Percentiles rank a stretch among this genome's conserved stretches.
These are phyloP conservation scores for Nannochloris sp. DNA, from an alignment of 139 green algal species.

Conservation along the genomic window DNA sequence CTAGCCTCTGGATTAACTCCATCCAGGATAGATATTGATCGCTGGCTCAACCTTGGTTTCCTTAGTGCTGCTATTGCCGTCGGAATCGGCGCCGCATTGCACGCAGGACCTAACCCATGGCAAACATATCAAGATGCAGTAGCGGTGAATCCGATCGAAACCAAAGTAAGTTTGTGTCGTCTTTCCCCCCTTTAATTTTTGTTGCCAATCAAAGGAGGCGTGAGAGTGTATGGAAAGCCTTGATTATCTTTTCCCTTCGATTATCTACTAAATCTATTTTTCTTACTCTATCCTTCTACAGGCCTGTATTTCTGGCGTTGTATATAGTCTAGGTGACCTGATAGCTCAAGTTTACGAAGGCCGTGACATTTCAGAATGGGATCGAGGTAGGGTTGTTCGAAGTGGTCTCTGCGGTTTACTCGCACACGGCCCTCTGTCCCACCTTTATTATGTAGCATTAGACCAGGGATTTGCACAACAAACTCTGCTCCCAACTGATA, in stretches of 20 bases:
- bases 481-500: background rate
- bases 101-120: background rate
- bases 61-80: background rate
- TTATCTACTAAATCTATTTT: background rate
- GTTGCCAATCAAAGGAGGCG: no score
- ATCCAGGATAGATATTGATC: no score
- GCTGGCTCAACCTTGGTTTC: background rate
- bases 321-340: constrained; percentile 32
- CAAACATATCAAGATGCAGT: constrained; percentile 4
- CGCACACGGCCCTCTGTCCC: constrained; percentile 28
- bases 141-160: constrained; percentile 7
- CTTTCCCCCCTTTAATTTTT: no score
- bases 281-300: background rate
- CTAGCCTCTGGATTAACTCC: no score
- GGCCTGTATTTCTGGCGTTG: constrained; percentile 26
- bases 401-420: constrained; percentile 22
- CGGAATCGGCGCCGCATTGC: background rate
- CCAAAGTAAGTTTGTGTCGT: constrained; percentile 7
- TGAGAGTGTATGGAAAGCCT: no score
- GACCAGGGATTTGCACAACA: constrained; percentile 16
- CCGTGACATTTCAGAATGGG: constrained; percentile 7
- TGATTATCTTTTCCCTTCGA: no score
- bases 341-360: constrained; percentile 38
- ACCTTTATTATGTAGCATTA: constrained; percentile 29
- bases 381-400: constrained; percentile 18